A percentile compares a stretch with the other conserved stretches of the same genome.
phyloP scores from a whole-genome alignment of 805 yeast species.

The Sungouiella blattae region DNA sequence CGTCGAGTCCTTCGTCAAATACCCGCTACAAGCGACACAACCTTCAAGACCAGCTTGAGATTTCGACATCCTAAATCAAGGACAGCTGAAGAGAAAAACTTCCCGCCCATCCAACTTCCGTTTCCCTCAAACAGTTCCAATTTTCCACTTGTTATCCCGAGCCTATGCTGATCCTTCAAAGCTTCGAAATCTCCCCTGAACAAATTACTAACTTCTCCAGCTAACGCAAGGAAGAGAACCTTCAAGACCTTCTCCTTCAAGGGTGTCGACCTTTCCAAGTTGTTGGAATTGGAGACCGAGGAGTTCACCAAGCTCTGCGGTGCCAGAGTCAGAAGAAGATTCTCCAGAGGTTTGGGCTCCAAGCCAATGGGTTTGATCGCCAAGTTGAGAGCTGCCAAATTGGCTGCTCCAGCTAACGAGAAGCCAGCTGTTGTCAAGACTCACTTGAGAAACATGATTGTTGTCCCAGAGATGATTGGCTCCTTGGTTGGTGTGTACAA shows the following conservation, averaged over 20 bases:
- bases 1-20: no score
- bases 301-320: slow-evolving; percentile 95
- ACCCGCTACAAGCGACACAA: no score
- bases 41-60: no score
- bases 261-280: slow-evolving; percentile 95
- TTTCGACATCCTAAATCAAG: no score
- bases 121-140: no score
- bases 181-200: no score
- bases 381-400: slow-evolving; percentile 97
- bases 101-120: no score
- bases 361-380: slow-evolving; percentile 95
- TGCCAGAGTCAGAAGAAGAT: slow-evolving; percentile 99
- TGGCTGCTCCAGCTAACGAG: slow-evolving; percentile 85
- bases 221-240: slow-evolving; percentile 78
- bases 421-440: slow-evolving; percentile 98
- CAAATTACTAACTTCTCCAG: no score
- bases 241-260: slow-evolving; percentile 97
- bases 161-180: no score
- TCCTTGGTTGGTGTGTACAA: slow-evolving; percentile 98
- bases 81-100: no score
- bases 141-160: no score
- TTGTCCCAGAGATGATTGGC: slow-evolving; percentile 99
- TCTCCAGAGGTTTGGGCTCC: slow-evolving; percentile 93
- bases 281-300: slow-evolving; percentile 91
- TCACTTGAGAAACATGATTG: slow-evolving; percentile 97